A percentile compares a stretch with the other conserved stretches of the same genome.
These are phyloP conservation scores for Teratosphaeria pseudoeucalypti DNA, from an alignment of 2,329 filamentous ascomycete species.

Conservation along the genomic window DNA sequence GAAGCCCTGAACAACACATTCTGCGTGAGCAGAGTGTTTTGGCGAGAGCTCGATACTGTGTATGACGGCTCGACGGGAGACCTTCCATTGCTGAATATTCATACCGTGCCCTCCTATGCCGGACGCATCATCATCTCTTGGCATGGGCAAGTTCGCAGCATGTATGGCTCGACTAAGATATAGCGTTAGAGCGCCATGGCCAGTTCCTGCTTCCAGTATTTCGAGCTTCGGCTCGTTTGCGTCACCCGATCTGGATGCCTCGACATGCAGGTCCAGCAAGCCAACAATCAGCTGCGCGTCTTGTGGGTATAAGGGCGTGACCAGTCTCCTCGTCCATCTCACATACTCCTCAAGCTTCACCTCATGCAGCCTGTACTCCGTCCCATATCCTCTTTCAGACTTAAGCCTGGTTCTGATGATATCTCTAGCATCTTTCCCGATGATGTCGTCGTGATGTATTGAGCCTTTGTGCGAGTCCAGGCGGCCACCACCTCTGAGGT, in stretches of 20 bases:
- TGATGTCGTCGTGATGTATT: slow-evolving; percentile 46
- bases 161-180: slow-evolving; percentile 67
- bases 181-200: slow-evolving; percentile 70
- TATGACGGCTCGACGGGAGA: slow-evolving; percentile 53
- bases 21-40: slow-evolving; percentile 54
- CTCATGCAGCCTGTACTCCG: slow-evolving; percentile 47
- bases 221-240: slow-evolving; percentile 43
- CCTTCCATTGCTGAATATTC: slow-evolving; percentile 25
- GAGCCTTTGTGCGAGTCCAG: slow-evolving; percentile 38
- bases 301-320: slow-evolving; percentile 70
- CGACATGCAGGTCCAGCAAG: slow-evolving; percentile 62
- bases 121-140: slow-evolving; percentile 14
- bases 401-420: slow-evolving; percentile 39
- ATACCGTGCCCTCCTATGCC: slow-evolving; percentile 15
- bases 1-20: slow-evolving; percentile 55
- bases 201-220: slow-evolving; percentile 75
- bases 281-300: slow-evolving; percentile 68
- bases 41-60: slow-evolving; percentile 61
- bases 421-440: slow-evolving; percentile 53
- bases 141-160: slow-evolving; percentile 52
- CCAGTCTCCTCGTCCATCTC: slow-evolving; percentile 53
- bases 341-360: slow-evolving; percentile 68
- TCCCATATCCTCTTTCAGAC: slow-evolving; percentile 21
- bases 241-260: slow-evolving; percentile 24
- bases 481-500: slow-evolving; percentile 24